phyloP scores from a whole-genome alignment of 169 alveolate species.

The Eimeria sp. region DNA sequence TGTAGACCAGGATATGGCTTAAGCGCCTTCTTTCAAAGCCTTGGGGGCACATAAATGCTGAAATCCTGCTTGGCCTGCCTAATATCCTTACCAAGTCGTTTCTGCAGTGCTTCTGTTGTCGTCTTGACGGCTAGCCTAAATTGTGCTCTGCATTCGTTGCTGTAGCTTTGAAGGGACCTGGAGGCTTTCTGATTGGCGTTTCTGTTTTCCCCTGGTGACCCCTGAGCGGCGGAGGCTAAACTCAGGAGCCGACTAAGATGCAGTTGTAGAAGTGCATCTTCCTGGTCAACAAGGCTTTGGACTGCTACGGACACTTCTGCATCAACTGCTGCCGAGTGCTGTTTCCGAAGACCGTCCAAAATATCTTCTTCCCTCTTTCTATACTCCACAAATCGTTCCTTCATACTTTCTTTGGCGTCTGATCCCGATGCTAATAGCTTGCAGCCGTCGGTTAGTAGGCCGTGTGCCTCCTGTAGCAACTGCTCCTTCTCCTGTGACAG shows the following conservation, averaged over 20 bases:
- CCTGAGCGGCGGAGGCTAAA: background rate
- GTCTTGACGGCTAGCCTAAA: conserved; percentile 26
- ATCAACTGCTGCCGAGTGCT: conserved; percentile 7
- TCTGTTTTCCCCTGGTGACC: background rate
- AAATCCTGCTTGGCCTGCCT: background rate
- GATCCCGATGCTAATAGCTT: conserved; percentile 10
- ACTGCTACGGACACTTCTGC: conserved; percentile 24
- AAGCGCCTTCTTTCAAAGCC: background rate
- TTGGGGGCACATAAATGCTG: background rate
- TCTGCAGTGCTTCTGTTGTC: conserved; percentile 33
- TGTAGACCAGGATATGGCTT: background rate
- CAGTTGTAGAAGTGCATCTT: conserved; percentile 42
- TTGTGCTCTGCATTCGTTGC: conserved; percentile 57
- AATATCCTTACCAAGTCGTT: conserved; percentile 26
- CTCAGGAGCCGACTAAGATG: conserved; percentile 43
- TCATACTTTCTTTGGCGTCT: conserved; percentile 60
- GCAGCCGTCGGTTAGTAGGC: conserved; percentile 46
- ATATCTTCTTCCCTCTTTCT: conserved; percentile 34
- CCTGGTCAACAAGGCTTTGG: conserved; percentile 32
- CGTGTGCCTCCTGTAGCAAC: conserved; percentile 11
- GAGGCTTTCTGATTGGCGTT: background rate
- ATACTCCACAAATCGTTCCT: conserved; percentile 6
- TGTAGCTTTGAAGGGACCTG: conserved; percentile 31
- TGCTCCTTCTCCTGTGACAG: conserved; percentile 29
- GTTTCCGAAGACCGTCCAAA: background rate